These are phyloP conservation scores for Aureobasidium namibiae DNA, from an alignment of 2,329 filamentous ascomycete genomes.

Conservation along the genomic window DNA sequence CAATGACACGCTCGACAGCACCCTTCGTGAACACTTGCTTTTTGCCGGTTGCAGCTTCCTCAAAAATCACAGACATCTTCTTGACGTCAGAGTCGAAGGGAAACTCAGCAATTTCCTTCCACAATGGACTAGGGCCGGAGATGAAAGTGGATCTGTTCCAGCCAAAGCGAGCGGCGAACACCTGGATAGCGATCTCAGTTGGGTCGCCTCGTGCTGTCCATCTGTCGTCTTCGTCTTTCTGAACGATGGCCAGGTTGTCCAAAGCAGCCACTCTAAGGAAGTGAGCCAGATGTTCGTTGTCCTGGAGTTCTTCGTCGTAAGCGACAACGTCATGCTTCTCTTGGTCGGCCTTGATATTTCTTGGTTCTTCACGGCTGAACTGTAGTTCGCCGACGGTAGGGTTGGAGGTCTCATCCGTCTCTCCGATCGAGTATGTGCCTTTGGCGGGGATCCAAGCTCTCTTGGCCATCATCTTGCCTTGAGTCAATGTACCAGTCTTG, in stretches of 20 bases:
- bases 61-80: constrained; percentile 66
- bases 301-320: constrained; percentile 9
- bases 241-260: constrained; percentile 57
- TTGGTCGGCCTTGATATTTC: constrained; percentile 12
- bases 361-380: constrained; percentile 15
- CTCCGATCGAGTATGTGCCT: constrained; percentile 54
- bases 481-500: constrained; percentile 55
- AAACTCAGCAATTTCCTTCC: constrained; percentile 57
- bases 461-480: constrained; percentile 55
- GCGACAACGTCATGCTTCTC: constrained; percentile 8
- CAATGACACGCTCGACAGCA: constrained; percentile 61
- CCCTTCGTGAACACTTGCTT: constrained; percentile 52
- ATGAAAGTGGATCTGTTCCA: constrained; percentile 50
- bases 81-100: constrained; percentile 69
- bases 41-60: constrained; percentile 30
- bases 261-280: constrained; percentile 57
- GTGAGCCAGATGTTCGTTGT: constrained; percentile 1
- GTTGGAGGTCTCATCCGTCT: constrained; percentile 50
- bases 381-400: constrained; percentile 54
- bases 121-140: constrained; percentile 41
- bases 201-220: constrained; percentile 61
- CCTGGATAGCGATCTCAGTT: constrained; percentile 67
- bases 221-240: constrained; percentile 43
- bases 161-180: constrained; percentile 60
- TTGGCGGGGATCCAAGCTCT: constrained; percentile 53